phyloP scores from a whole-genome alignment of 139 green algal genomes.

The Closterium sp. region DNA sequence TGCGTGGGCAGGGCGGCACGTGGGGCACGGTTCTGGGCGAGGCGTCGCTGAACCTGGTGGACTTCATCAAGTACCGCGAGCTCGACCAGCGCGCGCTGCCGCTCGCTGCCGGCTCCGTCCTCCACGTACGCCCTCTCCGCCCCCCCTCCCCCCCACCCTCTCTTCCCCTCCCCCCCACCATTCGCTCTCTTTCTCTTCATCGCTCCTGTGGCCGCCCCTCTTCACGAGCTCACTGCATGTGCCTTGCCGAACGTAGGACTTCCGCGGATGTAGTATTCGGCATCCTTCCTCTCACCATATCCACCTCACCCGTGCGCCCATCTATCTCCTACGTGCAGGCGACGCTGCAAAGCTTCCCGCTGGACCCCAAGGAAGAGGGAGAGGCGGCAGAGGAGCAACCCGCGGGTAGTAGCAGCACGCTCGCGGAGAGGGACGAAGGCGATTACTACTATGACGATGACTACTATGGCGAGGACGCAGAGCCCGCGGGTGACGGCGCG shows the following conservation, averaged over 20 bases:
- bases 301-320: neutral
- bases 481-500: neutral
- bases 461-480: neutral
- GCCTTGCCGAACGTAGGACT: neutral
- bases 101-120: slow-evolving; percentile 34
- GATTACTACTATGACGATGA: neutral
- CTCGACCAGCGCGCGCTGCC: slow-evolving; percentile 28
- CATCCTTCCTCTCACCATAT: neutral
- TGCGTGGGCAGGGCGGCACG: neutral
- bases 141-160: neutral
- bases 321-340: neutral
- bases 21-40: slow-evolving; percentile 24
- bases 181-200: neutral
- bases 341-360: neutral
- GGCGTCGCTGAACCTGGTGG: slow-evolving; percentile 29
- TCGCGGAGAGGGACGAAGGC: neutral
- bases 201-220: too few species aligned
- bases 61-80: slow-evolving; percentile 16
- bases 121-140: slow-evolving; percentile 18
- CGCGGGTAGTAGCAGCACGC: neutral
- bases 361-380: neutral
- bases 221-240: too few species aligned
- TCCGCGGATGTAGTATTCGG: too few species aligned
- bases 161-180: neutral
- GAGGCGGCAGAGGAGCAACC: neutral